These are phyloP conservation scores for Rhizopus stolonifer DNA, from an alignment of 371 early-diverging fungal genomes.

Conservation along the genomic window DNA sequence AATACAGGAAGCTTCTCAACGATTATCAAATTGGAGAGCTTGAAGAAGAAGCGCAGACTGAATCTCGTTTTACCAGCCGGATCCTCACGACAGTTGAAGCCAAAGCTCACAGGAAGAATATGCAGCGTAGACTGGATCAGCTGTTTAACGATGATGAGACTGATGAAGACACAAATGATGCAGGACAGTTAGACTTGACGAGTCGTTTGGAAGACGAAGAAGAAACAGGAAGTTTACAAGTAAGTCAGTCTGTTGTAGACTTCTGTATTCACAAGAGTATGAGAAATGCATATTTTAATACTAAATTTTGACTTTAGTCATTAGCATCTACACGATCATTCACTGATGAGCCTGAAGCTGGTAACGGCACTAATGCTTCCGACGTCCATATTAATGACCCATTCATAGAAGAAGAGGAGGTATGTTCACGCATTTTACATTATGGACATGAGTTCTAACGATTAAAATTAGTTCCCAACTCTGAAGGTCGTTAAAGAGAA, in stretches of 20 bases:
- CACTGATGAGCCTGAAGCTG: conserved; percentile 6
- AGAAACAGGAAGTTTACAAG: conserved; percentile 10
- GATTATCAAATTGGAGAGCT: conserved; percentile 4
- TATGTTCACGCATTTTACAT: conserved; percentile 5
- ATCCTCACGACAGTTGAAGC: conserved; percentile 11
- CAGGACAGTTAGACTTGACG: conserved; percentile 5
- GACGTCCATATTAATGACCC: conserved; percentile 4
- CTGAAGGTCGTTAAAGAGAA: conserved; percentile 13
- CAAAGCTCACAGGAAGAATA: conserved; percentile 11
- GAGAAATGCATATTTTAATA: conserved; percentile 12
- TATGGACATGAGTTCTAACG: not conserved
- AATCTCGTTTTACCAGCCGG: conserved; percentile 11
- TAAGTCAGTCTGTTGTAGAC: conserved; percentile 13
- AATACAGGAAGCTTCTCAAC: conserved; percentile 10
- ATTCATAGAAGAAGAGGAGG: conserved; percentile 7
- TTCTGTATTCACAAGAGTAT: conserved; percentile 11
- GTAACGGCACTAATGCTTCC: not conserved
- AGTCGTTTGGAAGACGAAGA: conserved; percentile 3
- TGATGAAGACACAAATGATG: not conserved
- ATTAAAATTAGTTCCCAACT: conserved; percentile 8
- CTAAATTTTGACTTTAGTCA: conserved; percentile 7
- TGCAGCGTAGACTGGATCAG: conserved; percentile 11
- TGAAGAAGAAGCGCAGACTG: conserved; percentile 11
- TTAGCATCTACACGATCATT: not conserved
- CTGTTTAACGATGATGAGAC: conserved; percentile 4